Conservation (phyloP, 768 basidiomycete genomes). For the Dioszegia crocea region DNA sequence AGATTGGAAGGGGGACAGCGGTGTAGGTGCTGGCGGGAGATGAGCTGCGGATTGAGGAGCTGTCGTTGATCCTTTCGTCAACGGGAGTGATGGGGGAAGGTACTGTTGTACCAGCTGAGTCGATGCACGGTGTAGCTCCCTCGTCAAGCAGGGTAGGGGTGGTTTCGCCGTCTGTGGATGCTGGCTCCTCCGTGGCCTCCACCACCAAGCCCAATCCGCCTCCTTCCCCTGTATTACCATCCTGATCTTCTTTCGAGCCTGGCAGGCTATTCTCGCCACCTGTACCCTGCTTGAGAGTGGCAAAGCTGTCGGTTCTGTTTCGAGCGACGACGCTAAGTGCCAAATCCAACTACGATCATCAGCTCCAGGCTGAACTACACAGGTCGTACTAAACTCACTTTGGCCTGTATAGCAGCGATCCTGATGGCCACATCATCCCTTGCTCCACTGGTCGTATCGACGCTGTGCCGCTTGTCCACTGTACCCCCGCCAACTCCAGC, state of each 20-base stretch:
- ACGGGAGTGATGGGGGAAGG: background rate
- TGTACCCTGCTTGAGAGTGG: background rate
- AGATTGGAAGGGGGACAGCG: background rate
- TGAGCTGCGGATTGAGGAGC: background rate
- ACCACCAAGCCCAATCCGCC: background rate
- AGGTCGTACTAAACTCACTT: slow-evolving; percentile 55
- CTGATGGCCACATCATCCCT: slow-evolving; percentile 85
- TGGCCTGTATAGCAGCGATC: slow-evolving; percentile 82
- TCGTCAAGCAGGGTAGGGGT: too few species aligned
- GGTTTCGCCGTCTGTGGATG: too few species aligned
- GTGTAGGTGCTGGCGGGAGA: background rate
- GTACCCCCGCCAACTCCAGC: background rate
- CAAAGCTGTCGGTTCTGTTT: background rate
- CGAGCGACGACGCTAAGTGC: slow-evolving; percentile 1
- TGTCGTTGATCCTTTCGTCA: too few species aligned
- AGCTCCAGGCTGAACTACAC: slow-evolving; percentile 1
- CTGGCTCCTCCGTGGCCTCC: too few species aligned
- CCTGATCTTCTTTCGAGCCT: too few species aligned
- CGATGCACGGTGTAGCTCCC: too few species aligned
- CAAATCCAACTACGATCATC: slow-evolving; percentile 21
- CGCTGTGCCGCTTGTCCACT: slow-evolving; percentile 9
- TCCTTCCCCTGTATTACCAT: too few species aligned
- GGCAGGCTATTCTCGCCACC: background rate
- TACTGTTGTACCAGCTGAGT: too few species aligned
- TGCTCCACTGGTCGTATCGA: slow-evolving; percentile 19